Evolutionary conservation across 129 eudicot genomes (phyloP).

Genomic region (Oenanthe sinensis): DNA sequence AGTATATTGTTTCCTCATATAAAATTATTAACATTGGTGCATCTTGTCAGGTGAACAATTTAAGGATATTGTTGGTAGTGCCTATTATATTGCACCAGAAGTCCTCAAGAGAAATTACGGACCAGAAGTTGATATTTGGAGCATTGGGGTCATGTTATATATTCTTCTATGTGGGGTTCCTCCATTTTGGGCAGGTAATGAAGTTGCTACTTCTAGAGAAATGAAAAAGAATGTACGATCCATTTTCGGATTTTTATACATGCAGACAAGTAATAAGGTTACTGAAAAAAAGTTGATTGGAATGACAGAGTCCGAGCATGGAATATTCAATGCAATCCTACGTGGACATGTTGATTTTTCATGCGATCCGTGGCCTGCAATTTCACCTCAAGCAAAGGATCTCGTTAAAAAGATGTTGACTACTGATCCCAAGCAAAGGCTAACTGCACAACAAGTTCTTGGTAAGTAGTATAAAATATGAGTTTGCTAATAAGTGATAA

Average conservation of each 20-base stretch:
- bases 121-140: constrained; percentile 93
- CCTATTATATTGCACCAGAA: constrained; percentile 88
- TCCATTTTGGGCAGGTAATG: constrained; percentile 88
- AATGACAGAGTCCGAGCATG: constrained; percentile 71
- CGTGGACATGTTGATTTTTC: constrained; percentile 62
- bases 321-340: constrained; percentile 72
- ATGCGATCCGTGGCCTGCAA: constrained; percentile 74
- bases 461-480: constrained; percentile 35
- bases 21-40: background rate
- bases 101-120: constrained; percentile 88
- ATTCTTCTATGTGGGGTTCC: constrained; percentile 88
- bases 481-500: background rate
- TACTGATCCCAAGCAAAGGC: constrained; percentile 74
- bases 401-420: constrained; percentile 68
- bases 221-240: background rate
- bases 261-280: background rate
- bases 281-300: background rate
- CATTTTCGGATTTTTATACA: background rate
- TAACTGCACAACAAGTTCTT: constrained; percentile 73
- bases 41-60: constrained; percentile 59
- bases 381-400: constrained; percentile 66
- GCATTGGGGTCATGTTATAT: constrained; percentile 81
- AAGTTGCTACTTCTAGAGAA: background rate
- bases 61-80: constrained; percentile 86
- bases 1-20: too few species aligned